Percentiles rank a stretch among this genome's conserved stretches.
Evolutionary conservation across 2,329 filamentous ascomycete species (phyloP).

Genomic region (Claviceps sp.): DNA sequence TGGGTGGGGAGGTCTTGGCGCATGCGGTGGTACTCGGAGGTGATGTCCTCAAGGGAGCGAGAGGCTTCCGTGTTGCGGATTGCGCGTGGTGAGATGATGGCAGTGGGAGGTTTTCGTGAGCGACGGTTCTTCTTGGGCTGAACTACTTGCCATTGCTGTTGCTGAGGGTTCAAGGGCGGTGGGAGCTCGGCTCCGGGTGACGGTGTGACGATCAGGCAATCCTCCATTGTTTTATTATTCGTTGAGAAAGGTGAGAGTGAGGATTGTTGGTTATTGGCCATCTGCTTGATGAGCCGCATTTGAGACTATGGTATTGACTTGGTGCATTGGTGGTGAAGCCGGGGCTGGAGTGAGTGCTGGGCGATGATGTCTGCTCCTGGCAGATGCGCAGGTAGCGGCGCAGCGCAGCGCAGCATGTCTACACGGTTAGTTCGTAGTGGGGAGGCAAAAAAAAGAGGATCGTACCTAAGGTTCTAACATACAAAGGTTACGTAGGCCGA

Average conservation of each 20-base stretch:
- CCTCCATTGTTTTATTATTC: not conserved
- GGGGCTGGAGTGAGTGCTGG: no score
- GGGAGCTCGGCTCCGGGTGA: not conserved
- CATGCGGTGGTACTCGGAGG: slow-evolving; percentile 16
- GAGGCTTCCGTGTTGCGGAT: slow-evolving; percentile 4
- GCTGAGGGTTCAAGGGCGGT: not conserved
- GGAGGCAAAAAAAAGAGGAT: no score
- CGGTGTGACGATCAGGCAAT: not conserved
- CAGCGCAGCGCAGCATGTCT: no score
- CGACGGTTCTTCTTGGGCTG: slow-evolving; percentile 9
- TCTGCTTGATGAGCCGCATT: no score
- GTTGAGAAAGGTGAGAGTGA: no score
- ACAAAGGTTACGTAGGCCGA: no score
- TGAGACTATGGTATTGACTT: no score
- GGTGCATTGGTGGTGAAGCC: no score
- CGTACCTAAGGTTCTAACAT: no score
- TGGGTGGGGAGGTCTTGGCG: slow-evolving; percentile 16
- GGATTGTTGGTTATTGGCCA: not conserved
- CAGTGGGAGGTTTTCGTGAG: slow-evolving; percentile 4
- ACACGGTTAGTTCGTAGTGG: no score
- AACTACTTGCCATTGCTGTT: slow-evolving; percentile 14
- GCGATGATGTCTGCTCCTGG: no score
- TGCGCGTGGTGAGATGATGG: slow-evolving; percentile 1
- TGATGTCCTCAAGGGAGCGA: slow-evolving; percentile 15
- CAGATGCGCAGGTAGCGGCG: no score